Base-by-base conservation (phyloP, 306 rosid species). In the Prunus salicina region DNA sequence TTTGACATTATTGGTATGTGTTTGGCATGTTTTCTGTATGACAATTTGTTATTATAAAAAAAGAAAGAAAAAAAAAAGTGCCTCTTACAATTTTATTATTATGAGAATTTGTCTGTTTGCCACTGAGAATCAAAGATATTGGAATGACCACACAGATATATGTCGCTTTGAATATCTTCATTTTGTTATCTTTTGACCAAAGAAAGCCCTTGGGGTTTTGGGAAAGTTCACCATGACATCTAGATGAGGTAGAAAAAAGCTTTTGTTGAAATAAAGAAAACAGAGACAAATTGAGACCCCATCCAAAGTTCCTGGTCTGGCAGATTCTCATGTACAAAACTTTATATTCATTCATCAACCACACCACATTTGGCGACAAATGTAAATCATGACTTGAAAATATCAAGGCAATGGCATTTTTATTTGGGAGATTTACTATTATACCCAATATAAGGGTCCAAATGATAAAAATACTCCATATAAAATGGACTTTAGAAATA, bases 141-240 rank as follows among this genome's bases (percentile, higher is more conserved):
- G 24, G 52, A 58, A 30, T 14, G 24, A 20, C 64, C 53, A 27
- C 74, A 56, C 43, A n/a, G 27, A 18, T 61, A 30, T 69, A 10
- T 41, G 76, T 53, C 73, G 32, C 77, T 62, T 75, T 45, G 55
- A 5, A 34, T 34, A 47, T 63, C 52, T 19, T 57, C 56, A 12
- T 15, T 53, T 64, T 64, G 45, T 53, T 0, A 5, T 20, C 62
- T 55, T 75, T 75, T 63, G 61, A 70, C 73, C 32, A 52, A 50
- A 28, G 49, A 41, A 55, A 71, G 22, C 14, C 41, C 41, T 34
- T 6, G 41, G 9, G 43, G 43, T 38, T 34, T 38, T 7, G 43
- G 43, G 9, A 38, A 38, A 38, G 43, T 38, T 38, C 9, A 38
- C 43, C 43, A 38, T 38, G 43, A 6, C 43, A 38, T 6, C 43